These are phyloP conservation scores for Phytophthora agathidicida DNA, from an alignment of 352 stramenopile species.

Conservation along the genomic window DNA sequence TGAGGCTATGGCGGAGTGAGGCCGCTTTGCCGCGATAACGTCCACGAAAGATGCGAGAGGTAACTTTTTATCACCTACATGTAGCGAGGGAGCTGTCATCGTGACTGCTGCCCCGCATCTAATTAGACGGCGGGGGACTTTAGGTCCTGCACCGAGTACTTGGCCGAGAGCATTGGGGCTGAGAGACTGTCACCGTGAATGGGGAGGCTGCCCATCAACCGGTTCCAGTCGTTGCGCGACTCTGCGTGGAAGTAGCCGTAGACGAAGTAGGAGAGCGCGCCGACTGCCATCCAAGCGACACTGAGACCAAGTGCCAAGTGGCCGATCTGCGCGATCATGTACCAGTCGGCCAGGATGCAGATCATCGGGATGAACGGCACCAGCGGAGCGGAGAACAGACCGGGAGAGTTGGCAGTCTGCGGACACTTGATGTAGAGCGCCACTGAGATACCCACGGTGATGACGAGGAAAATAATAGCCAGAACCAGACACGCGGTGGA, in stretches of 20 bases:
- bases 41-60: conserved; percentile 66
- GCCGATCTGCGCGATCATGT: conserved; percentile 63
- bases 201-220: conserved; percentile 41
- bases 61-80: too few species aligned
- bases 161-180: conserved; percentile 43
- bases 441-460: conserved; percentile 40
- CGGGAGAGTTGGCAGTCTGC: conserved; percentile 34
- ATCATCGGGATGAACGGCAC: conserved; percentile 64
- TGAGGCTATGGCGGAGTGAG: conserved; percentile 81
- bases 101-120: conserved; percentile 11
- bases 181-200: conserved; percentile 35
- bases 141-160: conserved; percentile 29
- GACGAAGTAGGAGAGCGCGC: conserved; percentile 62
- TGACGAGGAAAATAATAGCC: conserved; percentile 49
- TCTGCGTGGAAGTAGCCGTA: conserved; percentile 59
- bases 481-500: conserved; percentile 45
- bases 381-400: conserved; percentile 52
- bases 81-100: conserved; percentile 15
- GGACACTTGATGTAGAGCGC: conserved; percentile 55
- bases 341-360: conserved; percentile 68
- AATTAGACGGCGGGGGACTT: conserved; percentile 35
- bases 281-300: conserved; percentile 51
- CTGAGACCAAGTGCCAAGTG: conserved; percentile 42
- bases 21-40: conserved; percentile 55
- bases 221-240: conserved; percentile 46